A percentile compares a stretch with the other conserved stretches of the same genome.
phyloP scores from a whole-genome alignment of 139 green algal species.

The Protoeuglena noctilucae region DNA sequence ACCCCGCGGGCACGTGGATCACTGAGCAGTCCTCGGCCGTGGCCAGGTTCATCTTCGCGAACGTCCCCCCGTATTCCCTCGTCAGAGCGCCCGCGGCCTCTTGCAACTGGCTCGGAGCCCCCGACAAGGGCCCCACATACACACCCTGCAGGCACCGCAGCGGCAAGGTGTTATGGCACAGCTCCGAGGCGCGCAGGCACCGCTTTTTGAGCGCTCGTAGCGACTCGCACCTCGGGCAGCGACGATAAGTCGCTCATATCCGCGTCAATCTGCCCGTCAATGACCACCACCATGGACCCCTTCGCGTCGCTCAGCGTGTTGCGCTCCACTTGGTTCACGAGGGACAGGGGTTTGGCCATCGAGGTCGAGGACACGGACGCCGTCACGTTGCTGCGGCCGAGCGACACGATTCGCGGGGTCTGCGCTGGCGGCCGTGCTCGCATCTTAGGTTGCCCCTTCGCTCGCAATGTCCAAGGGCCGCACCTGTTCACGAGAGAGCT shows the following conservation, averaged over 20 bases:
- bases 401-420: no score
- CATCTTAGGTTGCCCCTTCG: no score
- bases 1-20: constrained; percentile 29
- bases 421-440: no score
- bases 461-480: background rate
- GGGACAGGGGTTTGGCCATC: no score
- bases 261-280: constrained; percentile 38
- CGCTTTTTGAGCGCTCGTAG: background rate
- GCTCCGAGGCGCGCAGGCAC: background rate
- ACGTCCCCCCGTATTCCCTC: constrained; percentile 33
- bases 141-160: constrained; percentile 3
- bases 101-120: constrained; percentile 27
- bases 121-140: constrained; percentile 37
- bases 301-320: constrained; percentile 9
- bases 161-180: background rate
- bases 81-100: constrained; percentile 34
- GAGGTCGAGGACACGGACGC: no score
- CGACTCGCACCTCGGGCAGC: background rate
- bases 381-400: no score
- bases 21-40: constrained; percentile 38
- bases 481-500: background rate
- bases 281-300: constrained; percentile 26
- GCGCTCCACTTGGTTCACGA: no score
- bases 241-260: constrained; percentile 18
- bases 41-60: constrained; percentile 55